Conservation (phyloP, 2,329 filamentous ascomycete genomes). For the Paracoccidioides lutzii region DNA sequence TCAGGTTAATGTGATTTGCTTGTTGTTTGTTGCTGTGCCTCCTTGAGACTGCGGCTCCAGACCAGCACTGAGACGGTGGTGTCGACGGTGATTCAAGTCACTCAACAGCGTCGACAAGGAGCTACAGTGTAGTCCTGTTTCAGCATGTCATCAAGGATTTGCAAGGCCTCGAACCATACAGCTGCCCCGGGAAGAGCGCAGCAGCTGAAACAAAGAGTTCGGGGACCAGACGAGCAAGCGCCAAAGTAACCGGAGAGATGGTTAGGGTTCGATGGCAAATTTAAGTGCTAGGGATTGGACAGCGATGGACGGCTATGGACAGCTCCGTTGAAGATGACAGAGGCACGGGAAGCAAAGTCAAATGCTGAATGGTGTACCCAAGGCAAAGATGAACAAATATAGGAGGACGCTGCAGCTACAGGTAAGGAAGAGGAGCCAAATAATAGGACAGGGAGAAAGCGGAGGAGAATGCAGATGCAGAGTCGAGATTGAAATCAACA, state of each 20-base stretch:
- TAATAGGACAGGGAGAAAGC: background rate
- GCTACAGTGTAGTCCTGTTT: background rate
- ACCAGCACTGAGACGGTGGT: background rate
- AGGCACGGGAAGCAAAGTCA: background rate
- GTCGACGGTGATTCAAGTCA: too few species aligned
- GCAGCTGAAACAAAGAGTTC: background rate
- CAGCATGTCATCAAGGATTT: background rate
- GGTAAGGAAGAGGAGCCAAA: background rate
- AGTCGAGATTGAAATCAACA: slow-evolving; percentile 1
- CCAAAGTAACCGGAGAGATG: background rate
- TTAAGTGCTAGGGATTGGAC: background rate
- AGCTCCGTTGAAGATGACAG: too few species aligned
- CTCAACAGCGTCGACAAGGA: too few species aligned
- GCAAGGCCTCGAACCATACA: background rate
- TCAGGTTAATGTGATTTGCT: background rate
- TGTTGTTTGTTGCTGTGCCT: background rate
- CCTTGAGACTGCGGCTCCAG: background rate
- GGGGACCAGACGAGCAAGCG: background rate
- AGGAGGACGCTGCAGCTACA: background rate
- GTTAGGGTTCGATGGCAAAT: background rate
- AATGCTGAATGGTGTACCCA: background rate
- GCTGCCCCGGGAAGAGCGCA: background rate
- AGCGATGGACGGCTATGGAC: background rate
- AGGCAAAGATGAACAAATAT: background rate
- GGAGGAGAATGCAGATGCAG: background rate